These are phyloP conservation scores for Capsicum rhomboideum DNA, from an alignment of 257 asterid genomes.

Conservation along the genomic window DNA sequence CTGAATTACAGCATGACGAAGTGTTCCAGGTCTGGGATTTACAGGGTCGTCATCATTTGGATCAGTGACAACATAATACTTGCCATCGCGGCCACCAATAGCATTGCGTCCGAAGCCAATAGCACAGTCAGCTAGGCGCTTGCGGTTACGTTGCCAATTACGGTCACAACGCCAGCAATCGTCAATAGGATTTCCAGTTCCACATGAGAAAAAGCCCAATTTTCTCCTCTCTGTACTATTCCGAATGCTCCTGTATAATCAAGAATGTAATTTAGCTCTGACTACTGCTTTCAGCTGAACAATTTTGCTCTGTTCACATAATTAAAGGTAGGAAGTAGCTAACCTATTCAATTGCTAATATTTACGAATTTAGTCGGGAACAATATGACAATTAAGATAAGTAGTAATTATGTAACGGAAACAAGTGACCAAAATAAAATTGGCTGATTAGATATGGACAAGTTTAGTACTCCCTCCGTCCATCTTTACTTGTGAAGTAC, in stretches of 20 bases:
- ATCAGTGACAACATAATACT: conserved; percentile 62
- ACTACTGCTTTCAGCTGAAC: background rate
- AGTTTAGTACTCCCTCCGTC: background rate
- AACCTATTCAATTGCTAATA: background rate
- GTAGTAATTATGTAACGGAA: background rate
- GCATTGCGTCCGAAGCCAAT: conserved; percentile 91
- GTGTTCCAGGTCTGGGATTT: conserved; percentile 80
- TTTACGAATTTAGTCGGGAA: background rate
- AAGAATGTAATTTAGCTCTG: background rate
- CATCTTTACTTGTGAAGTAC: too few species aligned
- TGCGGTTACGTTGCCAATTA: conserved; percentile 62
- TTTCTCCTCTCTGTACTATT: conserved; percentile 71
- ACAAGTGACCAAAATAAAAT: background rate
- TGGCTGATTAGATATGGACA: background rate
- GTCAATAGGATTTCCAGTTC: conserved; percentile 76
- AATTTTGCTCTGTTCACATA: background rate
- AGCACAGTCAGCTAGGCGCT: conserved; percentile 75
- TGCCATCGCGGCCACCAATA: conserved; percentile 74
- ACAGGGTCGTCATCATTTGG: conserved; percentile 58
- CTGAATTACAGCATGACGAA: conserved; percentile 82
- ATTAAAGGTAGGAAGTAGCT: background rate
- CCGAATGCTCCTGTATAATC: conserved; percentile 39
- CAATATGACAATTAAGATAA: too few species aligned
- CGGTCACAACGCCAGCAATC: conserved; percentile 88
- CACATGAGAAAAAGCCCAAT: conserved; percentile 73